Base-by-base conservation (phyloP, 495 filamentous ascomycete species). In the Xylaria palmicola region DNA sequence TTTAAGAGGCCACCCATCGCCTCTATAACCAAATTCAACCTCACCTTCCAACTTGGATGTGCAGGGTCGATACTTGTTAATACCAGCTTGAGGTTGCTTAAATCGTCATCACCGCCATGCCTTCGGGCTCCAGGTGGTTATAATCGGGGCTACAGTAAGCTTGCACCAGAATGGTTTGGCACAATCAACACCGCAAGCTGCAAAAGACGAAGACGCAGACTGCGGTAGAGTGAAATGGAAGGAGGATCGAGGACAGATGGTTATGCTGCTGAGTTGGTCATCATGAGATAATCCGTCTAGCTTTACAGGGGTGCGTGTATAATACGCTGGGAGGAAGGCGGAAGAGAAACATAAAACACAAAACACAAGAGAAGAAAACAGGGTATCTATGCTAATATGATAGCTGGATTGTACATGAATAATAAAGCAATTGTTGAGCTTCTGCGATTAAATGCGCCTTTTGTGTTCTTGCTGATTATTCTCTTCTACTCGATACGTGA, bases 251-350 rank as follows among this genome's bases (percentile, higher is more conserved):
- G 55, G 10, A 47, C 17, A 29, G 27, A n/a, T 34, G 39, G 19
- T 19, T 22, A 58, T 39, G 55, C 40, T 10, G 13, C 27, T 6
- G 29, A 32, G 17, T 34, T 27, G 26, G 22, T 41, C 43, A 24
- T 27, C 49, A 29, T 29, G 27, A 49, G 40, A 24, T 20, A 26
- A 17, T 48, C 15, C n/a, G 22, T 32, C 53, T 19, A 20, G 24
- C 37, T 56, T 56, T n/a, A 22, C 10, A 43, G 29, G 24, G 3
- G 20, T 56, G 43, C 53, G n/a, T 56, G 53, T 56, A 56, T 34
- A 43, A 56, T 56, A 41, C 34, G 13, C n/a, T 27, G 12, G 22
- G n/a, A n/a, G 53, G 22, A 30, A 29, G 15, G n/a, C 7, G 24
- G 30, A 43, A 19, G 1, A 32, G 17, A n/a, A 26, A n/a, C n/a